Evolutionary conservation across 768 basidiomycete species (phyloP), one percentile per base, ranked within the genome.

Genomic region (Phylloporus sp.): DNA sequence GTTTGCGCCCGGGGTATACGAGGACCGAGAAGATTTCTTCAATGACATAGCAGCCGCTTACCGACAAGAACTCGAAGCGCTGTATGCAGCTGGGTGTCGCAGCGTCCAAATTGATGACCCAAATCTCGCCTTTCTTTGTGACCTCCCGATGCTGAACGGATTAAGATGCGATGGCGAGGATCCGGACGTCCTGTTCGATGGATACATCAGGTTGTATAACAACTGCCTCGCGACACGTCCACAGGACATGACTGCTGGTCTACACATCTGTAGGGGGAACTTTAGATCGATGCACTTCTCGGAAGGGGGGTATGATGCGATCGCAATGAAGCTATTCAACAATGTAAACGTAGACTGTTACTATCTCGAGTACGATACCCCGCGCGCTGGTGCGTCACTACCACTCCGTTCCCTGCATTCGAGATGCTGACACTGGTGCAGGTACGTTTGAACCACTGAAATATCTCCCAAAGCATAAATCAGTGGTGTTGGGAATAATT

Each of bases 331-430:
- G 55, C 63, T 77, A 28, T 78, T 78, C 73, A 73, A 72, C 55
- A 50, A 72, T 24, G 65, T 77, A 50, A 67, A 73, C 52, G 73
- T 75, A 31, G 73, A 76, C 49, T 68, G 63, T 45, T 76, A 76
- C 53, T 77, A 76, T 60, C 72, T 77, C 28, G 76, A 77, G 60
- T 77, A 76, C 48, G 76, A 77, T 51, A 77, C 76, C 13, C 66
- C 64, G 35, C 74, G 76, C 22, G 76, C 76, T 13, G 76, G 76
- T 62, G 59, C 61, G 62, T 53, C n/a, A 32, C 28, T 12, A 29
- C 13, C 6, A 3, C 28, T 29, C 32, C 6, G 5, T 16, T 34
- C 16, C 11, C 31, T n/a, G n/a, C n/a, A n/a, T 31, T 31, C 31
- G 28, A 29, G 28, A 10, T 11, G 28, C 12, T 29, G 28, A 29